Percentiles rank a stretch among this genome's conserved stretches.
Conservation (phyloP, 495 filamentous ascomycete genomes). For the Hyaloscypha bicolor region DNA sequence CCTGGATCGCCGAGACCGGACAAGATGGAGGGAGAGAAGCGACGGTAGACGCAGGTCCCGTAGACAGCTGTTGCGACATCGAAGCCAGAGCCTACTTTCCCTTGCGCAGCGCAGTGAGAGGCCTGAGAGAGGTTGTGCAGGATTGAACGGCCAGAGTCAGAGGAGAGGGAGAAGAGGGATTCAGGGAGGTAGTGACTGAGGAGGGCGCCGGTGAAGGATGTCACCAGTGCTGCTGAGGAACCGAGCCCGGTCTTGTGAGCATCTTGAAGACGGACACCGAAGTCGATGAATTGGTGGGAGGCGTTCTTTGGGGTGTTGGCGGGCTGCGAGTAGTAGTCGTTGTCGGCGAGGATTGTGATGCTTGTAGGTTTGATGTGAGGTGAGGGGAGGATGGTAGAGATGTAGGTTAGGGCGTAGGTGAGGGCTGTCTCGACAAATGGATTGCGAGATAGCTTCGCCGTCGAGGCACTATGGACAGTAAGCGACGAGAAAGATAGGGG, state of each 20-base stretch:
- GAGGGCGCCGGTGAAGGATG: conserved; percentile 81
- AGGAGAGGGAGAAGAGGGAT: conserved; percentile 53
- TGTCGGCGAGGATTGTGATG: conserved; percentile 90
- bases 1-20: conserved; percentile 64
- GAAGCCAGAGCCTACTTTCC: conserved; percentile 94
- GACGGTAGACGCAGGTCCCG: conserved; percentile 84
- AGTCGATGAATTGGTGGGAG: conserved; percentile 67
- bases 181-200: conserved; percentile 77
- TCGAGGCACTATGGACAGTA: background rate
- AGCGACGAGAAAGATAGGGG: background rate
- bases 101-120: conserved; percentile 93
- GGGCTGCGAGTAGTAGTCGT: conserved; percentile 92
- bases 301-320: conserved; percentile 36
- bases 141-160: conserved; percentile 38
- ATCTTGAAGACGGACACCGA: conserved; percentile 69
- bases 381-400: conserved; percentile 54
- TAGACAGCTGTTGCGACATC: conserved; percentile 95
- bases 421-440: conserved; percentile 90
- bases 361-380: conserved; percentile 64
- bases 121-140: conserved; percentile 94
- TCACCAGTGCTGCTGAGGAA: conserved; percentile 93
- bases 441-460: conserved; percentile 47
- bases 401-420: conserved; percentile 84
- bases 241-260: conserved; percentile 97
- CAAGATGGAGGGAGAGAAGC: conserved; percentile 83